These are phyloP conservation scores for Clarkia xantiana DNA, from an alignment of 345 rosid genomes.

Conservation along the genomic window DNA sequence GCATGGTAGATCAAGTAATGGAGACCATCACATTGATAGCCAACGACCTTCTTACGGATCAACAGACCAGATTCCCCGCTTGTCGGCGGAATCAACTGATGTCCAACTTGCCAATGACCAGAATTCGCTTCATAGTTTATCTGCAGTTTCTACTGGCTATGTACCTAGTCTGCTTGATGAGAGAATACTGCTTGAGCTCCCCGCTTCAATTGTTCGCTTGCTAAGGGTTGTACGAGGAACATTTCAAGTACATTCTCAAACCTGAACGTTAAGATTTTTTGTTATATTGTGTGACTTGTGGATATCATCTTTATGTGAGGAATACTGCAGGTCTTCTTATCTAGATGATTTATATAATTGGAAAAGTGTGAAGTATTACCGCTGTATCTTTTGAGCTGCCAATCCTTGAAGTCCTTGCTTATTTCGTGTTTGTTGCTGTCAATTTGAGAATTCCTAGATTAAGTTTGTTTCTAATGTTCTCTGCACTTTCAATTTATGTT, in stretches of 20 bases:
- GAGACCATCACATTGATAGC: slow-evolving; percentile 29
- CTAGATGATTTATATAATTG: no score
- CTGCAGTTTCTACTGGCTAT: slow-evolving; percentile 68
- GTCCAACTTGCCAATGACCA: slow-evolving; percentile 33
- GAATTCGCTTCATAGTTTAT: slow-evolving; percentile 32
- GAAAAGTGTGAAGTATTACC: no score
- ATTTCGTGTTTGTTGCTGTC: no score
- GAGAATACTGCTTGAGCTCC: slow-evolving; percentile 81
- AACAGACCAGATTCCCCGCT: slow-evolving; percentile 36
- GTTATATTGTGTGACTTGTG: neutral
- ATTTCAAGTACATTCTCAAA: slow-evolving; percentile 56
- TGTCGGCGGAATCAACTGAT: slow-evolving; percentile 32
- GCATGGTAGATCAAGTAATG: slow-evolving; percentile 19
- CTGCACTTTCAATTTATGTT: no score
- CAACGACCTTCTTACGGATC: slow-evolving; percentile 29
- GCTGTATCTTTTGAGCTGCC: no score
- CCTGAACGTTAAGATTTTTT: neutral
- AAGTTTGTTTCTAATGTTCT: no score
- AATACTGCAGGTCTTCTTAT: no score
- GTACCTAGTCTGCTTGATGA: slow-evolving; percentile 82
- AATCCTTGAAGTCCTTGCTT: no score
- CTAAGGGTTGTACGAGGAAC: slow-evolving; percentile 75
- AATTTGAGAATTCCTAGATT: no score
- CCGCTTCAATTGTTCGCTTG: slow-evolving; percentile 92
- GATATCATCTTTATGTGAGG: neutral